These are phyloP conservation scores for Penicillium sp. DNA, from an alignment of 2,329 filamentous ascomycete species.

Conservation along the genomic window DNA sequence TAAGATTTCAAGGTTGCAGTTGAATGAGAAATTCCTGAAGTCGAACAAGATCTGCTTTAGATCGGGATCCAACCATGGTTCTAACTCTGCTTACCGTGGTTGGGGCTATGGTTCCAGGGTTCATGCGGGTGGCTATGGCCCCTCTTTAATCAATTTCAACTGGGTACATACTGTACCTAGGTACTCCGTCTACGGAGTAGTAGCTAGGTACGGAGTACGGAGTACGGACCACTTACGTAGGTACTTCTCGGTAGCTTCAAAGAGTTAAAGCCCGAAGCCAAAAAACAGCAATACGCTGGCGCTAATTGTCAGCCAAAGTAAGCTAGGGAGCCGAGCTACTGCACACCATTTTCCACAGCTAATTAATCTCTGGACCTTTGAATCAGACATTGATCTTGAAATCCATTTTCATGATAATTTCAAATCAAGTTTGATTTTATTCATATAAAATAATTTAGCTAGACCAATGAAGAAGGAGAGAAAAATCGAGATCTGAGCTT, in stretches of 20 bases:
- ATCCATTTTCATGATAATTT: background rate
- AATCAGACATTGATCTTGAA: background rate
- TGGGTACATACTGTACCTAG: background rate
- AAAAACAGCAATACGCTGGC: background rate
- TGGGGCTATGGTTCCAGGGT: background rate
- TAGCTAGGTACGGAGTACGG: background rate
- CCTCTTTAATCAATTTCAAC: background rate
- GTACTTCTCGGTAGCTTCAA: background rate
- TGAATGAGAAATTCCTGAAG: background rate
- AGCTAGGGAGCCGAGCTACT: slow-evolving; percentile 6
- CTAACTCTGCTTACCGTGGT: background rate
- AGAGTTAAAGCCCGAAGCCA: background rate
- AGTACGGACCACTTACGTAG: background rate
- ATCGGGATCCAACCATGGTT: slow-evolving; percentile 4
- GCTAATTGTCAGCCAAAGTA: slow-evolving; percentile 1
- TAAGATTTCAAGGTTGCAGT: slow-evolving; percentile 1
- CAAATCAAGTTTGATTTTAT: background rate
- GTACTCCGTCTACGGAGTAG: background rate
- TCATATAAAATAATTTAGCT: background rate
- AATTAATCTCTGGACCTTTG: background rate
- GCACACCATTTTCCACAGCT: slow-evolving; percentile 1
- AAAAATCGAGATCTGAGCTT: slow-evolving; percentile 1
- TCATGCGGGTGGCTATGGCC: background rate
- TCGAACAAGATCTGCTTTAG: slow-evolving; percentile 1
- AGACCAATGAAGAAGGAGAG: background rate